Evolutionary conservation across 2,329 filamentous ascomycete species (phyloP), one percentile per base, ranked within the genome.

Genomic region (Mariannaea sp.): DNA sequence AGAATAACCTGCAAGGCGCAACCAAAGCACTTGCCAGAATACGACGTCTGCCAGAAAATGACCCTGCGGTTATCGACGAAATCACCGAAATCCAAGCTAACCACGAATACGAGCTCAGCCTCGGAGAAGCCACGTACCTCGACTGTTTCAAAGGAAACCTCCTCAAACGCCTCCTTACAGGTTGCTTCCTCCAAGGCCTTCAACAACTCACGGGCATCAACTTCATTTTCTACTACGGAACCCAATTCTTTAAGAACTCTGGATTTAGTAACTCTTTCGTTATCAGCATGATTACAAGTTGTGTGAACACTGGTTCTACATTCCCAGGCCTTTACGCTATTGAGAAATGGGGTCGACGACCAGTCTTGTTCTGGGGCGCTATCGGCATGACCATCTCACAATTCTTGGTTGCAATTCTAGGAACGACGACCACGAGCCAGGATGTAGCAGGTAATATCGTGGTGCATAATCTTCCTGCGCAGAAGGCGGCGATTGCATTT

Each of bases 81-180:
- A 76, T 83, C 41, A 68, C 70, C 4, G 80, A 84, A 49, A 82
- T 84, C 55, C 73, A 75, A 27, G 69, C 71, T 55, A 81, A 82
- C 64, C 67, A 81, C 3, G 70, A 76, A 3, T 80, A 83, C 65
- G 72, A 70, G 46, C 58, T 64, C 33, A 70, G 73, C 29, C 71
- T 75, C 0, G 74, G 74, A n/a, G 75, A 80, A 49, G 77, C 78
- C 27, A 73, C 71, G 20, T 78, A 76, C 72, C 68, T 76, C 55
- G 86, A 88, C 62, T 84, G 88, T 67, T 87, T 89, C 65, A 88
- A 84, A 14, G 86, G 80, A 2, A 78, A 82, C 19, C 89, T 89
- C 82, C 61, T 81, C 5, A 84, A 88, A 68, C 80, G 86, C 20
- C 86, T 83, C 0, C 40, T 83, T 0, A 76, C 89, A 0, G 86